These are phyloP conservation scores for Diaporthe ilicicola DNA, from an alignment of 2,329 filamentous ascomycete species.

Conservation along the genomic window DNA sequence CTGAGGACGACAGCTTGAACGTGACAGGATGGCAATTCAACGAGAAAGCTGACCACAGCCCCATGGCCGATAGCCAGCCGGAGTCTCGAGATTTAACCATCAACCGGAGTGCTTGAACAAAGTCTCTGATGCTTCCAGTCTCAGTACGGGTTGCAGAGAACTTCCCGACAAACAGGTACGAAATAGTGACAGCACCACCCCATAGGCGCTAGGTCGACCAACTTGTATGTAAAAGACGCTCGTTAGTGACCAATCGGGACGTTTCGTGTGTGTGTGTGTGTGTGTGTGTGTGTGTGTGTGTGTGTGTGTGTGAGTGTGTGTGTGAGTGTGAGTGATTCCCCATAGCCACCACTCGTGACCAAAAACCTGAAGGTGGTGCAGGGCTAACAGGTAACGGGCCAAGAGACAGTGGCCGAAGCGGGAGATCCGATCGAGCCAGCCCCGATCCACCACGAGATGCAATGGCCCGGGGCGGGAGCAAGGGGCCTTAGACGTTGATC, in stretches of 20 bases:
- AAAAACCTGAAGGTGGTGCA: neutral
- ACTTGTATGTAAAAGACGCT: neutral
- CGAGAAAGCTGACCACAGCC: neutral
- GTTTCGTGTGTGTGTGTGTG: neutral
- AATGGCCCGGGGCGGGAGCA: neutral
- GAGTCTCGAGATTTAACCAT: neutral
- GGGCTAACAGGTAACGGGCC: neutral
- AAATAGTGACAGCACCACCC: neutral
- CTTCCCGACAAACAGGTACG: neutral
- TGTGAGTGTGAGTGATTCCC: neutral
- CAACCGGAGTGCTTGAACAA: neutral
- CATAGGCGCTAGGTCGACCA: neutral
- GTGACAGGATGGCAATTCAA: neutral
- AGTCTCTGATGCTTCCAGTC: neutral
- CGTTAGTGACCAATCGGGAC: neutral
- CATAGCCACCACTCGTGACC: neutral
- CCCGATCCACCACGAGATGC: neutral
- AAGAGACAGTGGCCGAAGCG: constrained; percentile 6
- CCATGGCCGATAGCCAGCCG: neutral
- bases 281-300: neutral
- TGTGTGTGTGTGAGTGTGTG: neutral
- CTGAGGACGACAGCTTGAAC: neutral
- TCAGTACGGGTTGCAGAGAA: neutral
- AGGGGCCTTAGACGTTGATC: neutral
- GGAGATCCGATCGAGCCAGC: neutral